Base-by-base conservation (phyloP, 768 basidiomycete genomes). In the Boletus barrowsii region DNA sequence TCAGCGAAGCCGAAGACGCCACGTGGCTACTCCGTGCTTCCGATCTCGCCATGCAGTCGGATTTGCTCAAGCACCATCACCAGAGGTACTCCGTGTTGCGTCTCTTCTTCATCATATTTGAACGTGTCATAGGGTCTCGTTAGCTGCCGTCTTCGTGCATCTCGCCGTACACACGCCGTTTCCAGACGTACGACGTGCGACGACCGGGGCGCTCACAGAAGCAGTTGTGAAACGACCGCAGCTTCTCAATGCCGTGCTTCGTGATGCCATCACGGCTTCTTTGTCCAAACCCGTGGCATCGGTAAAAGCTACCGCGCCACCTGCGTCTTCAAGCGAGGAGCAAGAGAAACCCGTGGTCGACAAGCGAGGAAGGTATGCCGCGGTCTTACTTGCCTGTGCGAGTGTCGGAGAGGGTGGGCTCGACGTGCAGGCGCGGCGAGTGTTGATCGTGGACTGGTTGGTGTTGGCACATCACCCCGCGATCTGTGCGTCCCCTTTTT, bases 381-480 rank as follows among this genome's bases (percentile, higher is more conserved):
- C 75, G 0, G 63, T 90, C 14, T 67, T 91, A 4, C 71, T 81
- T 3, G 77, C 83, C 11, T 76, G 77, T 30, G 77, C 78, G 1
- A 61, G 78, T 3, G 78, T 84, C 51, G 67, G 55, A 0, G 32
- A 44, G 3, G 43, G 65, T 0, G 78, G 75, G 14, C 61, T 78
- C 3, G 79, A 79, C 8, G 49, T 60, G 2, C 59, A 62, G 1
- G 51, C 75, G 10, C 71, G 76, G 48, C 83, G 85, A 58, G 64
- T 69, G 4, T 54, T 81, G 24, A 60, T 89, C 17, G 73, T 79
- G 1, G 74, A 87, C 24, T 71, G 82, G 47, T 58, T 93, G 14
- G 76, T 92, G 17, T 63, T 95, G 35, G 83, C 83, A 1, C 91
- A 96, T 66, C 93, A 95, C 71, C 77, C 81, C 8, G 71, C 73